Percentiles rank a stretch among this genome's conserved stretches.
Conservation (phyloP, 345 rosid species). For the Populus pruinosa region DNA sequence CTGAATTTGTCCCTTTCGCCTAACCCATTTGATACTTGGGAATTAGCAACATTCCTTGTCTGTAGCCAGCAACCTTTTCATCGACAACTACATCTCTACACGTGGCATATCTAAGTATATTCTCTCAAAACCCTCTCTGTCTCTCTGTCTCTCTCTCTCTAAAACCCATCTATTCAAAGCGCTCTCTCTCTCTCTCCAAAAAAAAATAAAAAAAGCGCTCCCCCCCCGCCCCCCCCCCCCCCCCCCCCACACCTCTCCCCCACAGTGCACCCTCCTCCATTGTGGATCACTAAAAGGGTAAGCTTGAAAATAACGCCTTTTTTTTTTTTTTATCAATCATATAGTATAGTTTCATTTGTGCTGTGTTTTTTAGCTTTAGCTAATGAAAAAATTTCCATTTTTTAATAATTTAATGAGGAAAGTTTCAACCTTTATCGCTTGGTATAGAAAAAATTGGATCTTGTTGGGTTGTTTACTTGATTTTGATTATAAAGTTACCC, state of each 20-base stretch:
- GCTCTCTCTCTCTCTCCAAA: not conserved
- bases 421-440: not conserved
- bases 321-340: too few species aligned
- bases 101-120: not conserved
- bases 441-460: not conserved
- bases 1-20: not conserved
- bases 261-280: not conserved
- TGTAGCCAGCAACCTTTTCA: not conserved
- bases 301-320: not conserved
- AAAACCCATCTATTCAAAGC: not conserved
- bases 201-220: too few species aligned
- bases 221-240: not conserved
- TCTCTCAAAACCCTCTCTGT: not conserved
- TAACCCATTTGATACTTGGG: not conserved
- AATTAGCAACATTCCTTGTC: not conserved
- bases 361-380: not conserved
- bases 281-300: constrained; percentile 16
- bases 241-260: not conserved
- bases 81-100: constrained; percentile 4
- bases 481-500: not conserved
- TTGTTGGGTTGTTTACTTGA: not conserved
- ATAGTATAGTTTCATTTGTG: not conserved
- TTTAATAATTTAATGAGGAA: not conserved
- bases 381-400: not conserved
- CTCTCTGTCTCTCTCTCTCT: not conserved